Evolutionary conservation across 345 rosid species (phyloP), one percentile per base, ranked within the genome.

Genomic region (Salix exigua): DNA sequence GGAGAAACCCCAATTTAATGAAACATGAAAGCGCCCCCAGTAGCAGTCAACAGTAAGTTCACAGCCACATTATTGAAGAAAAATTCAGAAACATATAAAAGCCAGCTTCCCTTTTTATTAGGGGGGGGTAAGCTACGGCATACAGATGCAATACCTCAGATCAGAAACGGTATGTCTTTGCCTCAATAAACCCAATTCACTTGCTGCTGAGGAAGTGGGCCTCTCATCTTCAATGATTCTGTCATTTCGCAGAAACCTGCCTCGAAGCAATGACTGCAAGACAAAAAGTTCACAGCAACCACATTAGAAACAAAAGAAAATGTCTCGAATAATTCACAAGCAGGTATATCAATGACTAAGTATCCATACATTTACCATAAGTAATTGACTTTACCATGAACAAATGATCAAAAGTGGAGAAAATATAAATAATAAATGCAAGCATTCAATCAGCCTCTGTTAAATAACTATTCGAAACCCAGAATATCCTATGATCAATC

Each of bases 151-250:
- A 67, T 86, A 95, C 99, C 99, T 93, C 81, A 95, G 85, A 86
- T 88, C 99, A 82, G 99, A 88, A 71, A 93, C 99, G 7, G 97
- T 87, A 66, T 95, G 95, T 74, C 92, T 88, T 82, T 90, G 90
- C 87, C 97, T 88, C 85, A 95, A 76, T 75, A 95, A 87, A 35
- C 99, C 99, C 73, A 95, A 86, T 82, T 95, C 99, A 78, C 86
- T 85, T 77, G 92, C 97, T 18, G 99, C 94, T 21, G 78, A 81
- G 55, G 97, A 88, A 72, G 85, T 76, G 40, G 88, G 86, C 81
- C 90, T 88, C 75, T 83, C 88, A 77, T 79, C 84, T 79, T 81
- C 89, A 79, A 78, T 73, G 71, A 78, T 79, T 86, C 85, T 86
- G 80, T 83, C 87, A 91, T 89, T 91, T 69, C 97, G 92, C 89